These are phyloP conservation scores for Trichoderma lentiforme DNA, from an alignment of 2,329 filamentous ascomycete genomes.

Conservation along the genomic window DNA sequence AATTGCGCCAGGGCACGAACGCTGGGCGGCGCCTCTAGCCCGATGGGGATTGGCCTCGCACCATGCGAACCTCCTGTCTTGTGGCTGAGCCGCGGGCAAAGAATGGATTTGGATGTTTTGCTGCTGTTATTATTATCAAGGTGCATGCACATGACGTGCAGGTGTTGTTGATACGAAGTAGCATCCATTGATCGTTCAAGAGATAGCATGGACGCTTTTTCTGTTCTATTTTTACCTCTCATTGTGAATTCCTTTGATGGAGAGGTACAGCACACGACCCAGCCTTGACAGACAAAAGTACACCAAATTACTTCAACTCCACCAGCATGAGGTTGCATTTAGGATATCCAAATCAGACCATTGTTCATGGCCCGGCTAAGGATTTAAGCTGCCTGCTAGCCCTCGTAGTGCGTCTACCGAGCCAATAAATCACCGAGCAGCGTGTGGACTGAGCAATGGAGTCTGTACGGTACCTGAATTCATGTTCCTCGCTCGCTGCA, in stretches of 20 bases:
- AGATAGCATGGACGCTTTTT: no score
- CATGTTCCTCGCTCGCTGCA: background rate
- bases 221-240: background rate
- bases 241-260: background rate
- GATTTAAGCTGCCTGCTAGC: background rate
- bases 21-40: background rate
- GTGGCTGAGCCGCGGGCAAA: conserved; percentile 2
- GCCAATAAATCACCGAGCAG: background rate
- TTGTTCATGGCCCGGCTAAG: background rate
- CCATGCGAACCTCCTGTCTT: background rate
- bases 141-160: background rate
- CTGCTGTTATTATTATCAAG: background rate
- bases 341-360: background rate
- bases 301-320: background rate
- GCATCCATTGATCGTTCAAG: background rate
- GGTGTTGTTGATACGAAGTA: background rate
- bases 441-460: background rate
- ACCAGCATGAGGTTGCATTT: background rate
- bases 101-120: background rate
- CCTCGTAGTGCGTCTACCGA: background rate
- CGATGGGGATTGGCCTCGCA: background rate
- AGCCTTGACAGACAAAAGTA: background rate
- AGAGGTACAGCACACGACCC: background rate
- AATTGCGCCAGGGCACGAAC: background rate
- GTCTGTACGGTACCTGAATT: background rate